phyloP scores from a whole-genome alignment of 2,329 filamentous ascomycete genomes.

The Knufia fluminis region DNA sequence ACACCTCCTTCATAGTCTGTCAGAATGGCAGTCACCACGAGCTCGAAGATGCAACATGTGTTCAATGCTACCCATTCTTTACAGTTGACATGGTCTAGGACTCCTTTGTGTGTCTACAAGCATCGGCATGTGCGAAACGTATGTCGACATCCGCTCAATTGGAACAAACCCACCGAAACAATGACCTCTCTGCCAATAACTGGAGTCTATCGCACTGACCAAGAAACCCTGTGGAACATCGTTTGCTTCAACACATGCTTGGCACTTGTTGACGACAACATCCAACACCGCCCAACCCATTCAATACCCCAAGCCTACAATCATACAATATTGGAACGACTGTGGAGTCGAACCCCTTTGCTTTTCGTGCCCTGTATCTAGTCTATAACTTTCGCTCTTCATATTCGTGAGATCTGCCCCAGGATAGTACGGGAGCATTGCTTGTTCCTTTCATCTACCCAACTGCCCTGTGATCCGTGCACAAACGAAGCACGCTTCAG shows the following conservation, averaged over 20 bases:
- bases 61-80: background rate
- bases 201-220: background rate
- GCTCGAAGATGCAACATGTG: background rate
- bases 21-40: background rate
- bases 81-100: background rate
- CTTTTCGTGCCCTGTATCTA: background rate
- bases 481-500: background rate
- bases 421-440: background rate
- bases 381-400: background rate
- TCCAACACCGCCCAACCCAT: slow-evolving; percentile 1
- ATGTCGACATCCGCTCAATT: slow-evolving; percentile 1
- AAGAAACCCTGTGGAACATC: slow-evolving; percentile 5
- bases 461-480: background rate
- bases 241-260: background rate
- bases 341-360: background rate
- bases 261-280: slow-evolving; percentile 6
- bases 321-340: background rate
- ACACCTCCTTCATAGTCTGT: background rate
- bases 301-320: background rate
- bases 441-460: background rate
- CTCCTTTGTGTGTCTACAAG: background rate
- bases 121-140: background rate
- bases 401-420: background rate
- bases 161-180: background rate
- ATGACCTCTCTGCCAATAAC: background rate